phyloP scores from a whole-genome alignment of 106 monocot species.

The Acorus calamus region DNA sequence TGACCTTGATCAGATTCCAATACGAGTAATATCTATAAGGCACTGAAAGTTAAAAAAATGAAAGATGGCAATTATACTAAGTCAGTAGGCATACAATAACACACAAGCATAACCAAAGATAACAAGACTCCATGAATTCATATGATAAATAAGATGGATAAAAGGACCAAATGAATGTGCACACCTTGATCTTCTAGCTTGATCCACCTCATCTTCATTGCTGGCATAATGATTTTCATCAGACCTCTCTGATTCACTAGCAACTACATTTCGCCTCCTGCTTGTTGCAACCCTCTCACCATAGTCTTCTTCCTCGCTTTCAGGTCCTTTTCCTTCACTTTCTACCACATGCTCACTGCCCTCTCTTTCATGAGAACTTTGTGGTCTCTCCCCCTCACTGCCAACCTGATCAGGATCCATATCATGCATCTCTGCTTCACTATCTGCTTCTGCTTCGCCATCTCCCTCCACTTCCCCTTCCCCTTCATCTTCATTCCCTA shows the following conservation, averaged over 20 bases:
- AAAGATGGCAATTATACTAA: not conserved
- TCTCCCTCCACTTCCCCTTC: slow-evolving; percentile 68
- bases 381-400: slow-evolving; percentile 74
- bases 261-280: slow-evolving; percentile 65
- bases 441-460: slow-evolving; percentile 74
- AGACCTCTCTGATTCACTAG: slow-evolving; percentile 75
- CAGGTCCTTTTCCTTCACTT: slow-evolving; percentile 59
- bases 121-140: not conserved
- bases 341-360: slow-evolving; percentile 44
- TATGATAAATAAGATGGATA: not conserved
- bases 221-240: slow-evolving; percentile 48
- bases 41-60: not conserved
- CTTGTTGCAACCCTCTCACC: slow-evolving; percentile 67
- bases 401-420: slow-evolving; percentile 48
- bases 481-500: slow-evolving; percentile 27
- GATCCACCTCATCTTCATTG: slow-evolving; percentile 51
- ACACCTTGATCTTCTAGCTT: slow-evolving; percentile 47
- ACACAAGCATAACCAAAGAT: not conserved
- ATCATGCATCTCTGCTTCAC: slow-evolving; percentile 55
- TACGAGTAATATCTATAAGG: no score
- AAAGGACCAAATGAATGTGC: not conserved
- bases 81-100: not conserved
- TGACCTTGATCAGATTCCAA: no score
- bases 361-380: slow-evolving; percentile 67
- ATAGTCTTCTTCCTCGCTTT: slow-evolving; percentile 74